phyloP scores from a whole-genome alignment of 306 rosid species.

The Hylodesmum podocarpum region DNA sequence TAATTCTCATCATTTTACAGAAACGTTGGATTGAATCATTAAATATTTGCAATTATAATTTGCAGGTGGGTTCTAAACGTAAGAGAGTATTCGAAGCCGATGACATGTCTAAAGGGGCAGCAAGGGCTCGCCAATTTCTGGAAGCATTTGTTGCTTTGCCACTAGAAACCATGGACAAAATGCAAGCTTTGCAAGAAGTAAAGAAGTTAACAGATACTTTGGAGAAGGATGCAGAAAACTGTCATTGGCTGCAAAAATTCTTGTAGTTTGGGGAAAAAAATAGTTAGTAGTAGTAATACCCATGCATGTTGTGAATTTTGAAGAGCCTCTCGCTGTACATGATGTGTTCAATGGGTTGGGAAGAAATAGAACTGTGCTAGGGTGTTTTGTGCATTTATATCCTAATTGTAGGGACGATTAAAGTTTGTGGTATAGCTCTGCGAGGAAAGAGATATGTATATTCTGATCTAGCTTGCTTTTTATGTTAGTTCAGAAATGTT shows the following conservation, averaged over 20 bases:
- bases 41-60: conserved; percentile 14
- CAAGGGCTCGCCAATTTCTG: conserved; percentile 66
- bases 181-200: conserved; percentile 60
- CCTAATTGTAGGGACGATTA: not conserved
- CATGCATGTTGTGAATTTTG: conserved; percentile 33
- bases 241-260: conserved; percentile 76
- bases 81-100: conserved; percentile 65
- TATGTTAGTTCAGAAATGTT: not conserved
- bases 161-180: conserved; percentile 67
- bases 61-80: conserved; percentile 72
- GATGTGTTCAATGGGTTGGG: conserved; percentile 21
- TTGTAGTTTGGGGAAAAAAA: conserved; percentile 34
- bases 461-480: conserved; percentile 11
- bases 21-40: conserved; percentile 2
- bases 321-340: conserved; percentile 31
- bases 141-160: conserved; percentile 75
- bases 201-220: conserved; percentile 62
- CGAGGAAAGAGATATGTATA: conserved; percentile 18
- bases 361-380: not conserved
- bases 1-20: not conserved
- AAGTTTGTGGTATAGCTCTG: conserved; percentile 12
- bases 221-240: conserved; percentile 69
- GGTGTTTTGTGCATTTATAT: conserved; percentile 9
- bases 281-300: conserved; percentile 13
- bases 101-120: conserved; percentile 69